Base-by-base conservation (phyloP, 352 stramenopile species). In the Pythium plurisporium region DNA sequence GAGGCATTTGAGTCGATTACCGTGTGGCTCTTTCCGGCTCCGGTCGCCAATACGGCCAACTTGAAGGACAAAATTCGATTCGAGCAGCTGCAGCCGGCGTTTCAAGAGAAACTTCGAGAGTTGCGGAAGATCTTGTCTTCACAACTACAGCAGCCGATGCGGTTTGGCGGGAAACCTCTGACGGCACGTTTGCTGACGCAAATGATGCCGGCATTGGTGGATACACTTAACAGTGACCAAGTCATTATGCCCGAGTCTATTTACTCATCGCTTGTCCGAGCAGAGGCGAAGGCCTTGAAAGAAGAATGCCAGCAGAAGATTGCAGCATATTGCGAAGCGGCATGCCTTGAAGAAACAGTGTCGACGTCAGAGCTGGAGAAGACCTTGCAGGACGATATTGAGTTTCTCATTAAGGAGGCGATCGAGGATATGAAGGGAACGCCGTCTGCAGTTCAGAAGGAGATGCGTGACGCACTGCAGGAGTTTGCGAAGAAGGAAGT, bases 191-290 rank as follows among this genome's bases (percentile, higher is more conserved):
- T 89, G 43, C 64, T 95, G 27, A 74, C 76, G 5, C 70, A 89
- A 64, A 79, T 95, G 64, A 89, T 95, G 73, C 85, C 81, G 26
- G 70, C 69, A 19, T 45, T 91, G 14, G 76, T 89, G 3, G 79
- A 93, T 46, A 89, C 79, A 7, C 52, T 95, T n/a, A 93, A 95
- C 59, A 89, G 84, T 23, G 84, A 95, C 55, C 67, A 88, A 60
- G 73, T 95, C 9, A 95, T 95, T 52, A 91, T 95, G 85, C 85
- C 85, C 1, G 85, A 93, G 62, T 93, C 85, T 4, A 95, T 95
- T 61, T 95, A 92, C 55, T 85, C 85, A 44, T 92, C 82, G 1
- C 89, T 95, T 69, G 82, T 91, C 27, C 81, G 83, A 44, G 81
- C 82, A 0, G 79, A 95, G 52, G 82, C 81, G 6, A 81, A 84